Evolutionary conservation across 345 rosid species (phyloP), one percentile per base, ranked within the genome.

Genomic region (Euphorbia tirucalli): DNA sequence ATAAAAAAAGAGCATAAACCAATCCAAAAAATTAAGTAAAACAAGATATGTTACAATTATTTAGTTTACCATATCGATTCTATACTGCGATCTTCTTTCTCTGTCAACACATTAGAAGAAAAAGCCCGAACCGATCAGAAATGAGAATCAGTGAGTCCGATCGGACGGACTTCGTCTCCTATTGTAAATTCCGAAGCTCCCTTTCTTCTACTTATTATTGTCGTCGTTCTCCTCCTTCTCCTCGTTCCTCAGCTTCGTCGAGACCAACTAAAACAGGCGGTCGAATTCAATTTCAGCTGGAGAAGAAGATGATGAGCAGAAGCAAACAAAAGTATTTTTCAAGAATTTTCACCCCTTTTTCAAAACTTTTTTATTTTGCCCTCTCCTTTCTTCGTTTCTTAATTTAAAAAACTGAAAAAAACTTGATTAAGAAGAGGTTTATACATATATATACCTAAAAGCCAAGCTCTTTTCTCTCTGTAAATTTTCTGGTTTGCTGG

Each of bases 61-160:
- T 25, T 2, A 69, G 70, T 28, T 64, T 31, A 75, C 79, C 79
- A 75, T 75, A 69, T 52, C 60, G 74, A 63, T 75, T 57, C 70
- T 63, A 44, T 25, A 55, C 66, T 30, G 74, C 66, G 74, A 69
- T 69, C 73, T 69, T 75, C 58, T 19, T 43, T 27, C 56, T 58
- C 14, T 22, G 2, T 55, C 71, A 68, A 57, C 68, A 68, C 72
- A 74, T 74, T 60, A 66, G 43, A 74, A 67, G 43, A 74, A 32
- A 35, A n/a, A 18, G 30, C 48, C 62, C 43, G 32, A 35, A 67
- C 46, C 50, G 18, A 66, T n/a, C 60, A 49, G 72, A 62, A 62
- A 44, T 30, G 65, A 52, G 50, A 41, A 48, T 63, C 79, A 24
- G 66, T 31, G 66, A 63, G 61, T 64, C 74, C 61, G 79, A 75